Percentiles rank a stretch among this genome's conserved stretches.
Evolutionary conservation across 1,139 yeast genomes (phyloP).

Genomic region (Sugiyamaella grinbergsii): DNA sequence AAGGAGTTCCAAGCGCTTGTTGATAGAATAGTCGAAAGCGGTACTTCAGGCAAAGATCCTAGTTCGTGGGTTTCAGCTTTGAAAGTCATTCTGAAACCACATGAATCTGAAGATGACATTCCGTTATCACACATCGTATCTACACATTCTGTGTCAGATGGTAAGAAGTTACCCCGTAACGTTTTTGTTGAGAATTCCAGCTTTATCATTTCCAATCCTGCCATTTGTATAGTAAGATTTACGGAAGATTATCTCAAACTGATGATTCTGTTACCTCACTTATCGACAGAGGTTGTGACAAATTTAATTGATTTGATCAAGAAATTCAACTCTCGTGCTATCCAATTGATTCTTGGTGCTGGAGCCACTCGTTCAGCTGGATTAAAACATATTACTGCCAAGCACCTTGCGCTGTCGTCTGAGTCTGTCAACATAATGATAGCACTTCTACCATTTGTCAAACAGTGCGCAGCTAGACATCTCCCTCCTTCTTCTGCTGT

Average conservation of each 20-base stretch:
- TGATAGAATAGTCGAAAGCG: slow-evolving; percentile 57
- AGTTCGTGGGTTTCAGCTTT: slow-evolving; percentile 14
- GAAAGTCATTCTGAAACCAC: slow-evolving; percentile 9
- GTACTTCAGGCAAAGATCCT: slow-evolving; percentile 42
- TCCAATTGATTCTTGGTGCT: slow-evolving; percentile 69
- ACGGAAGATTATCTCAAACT: slow-evolving; percentile 55
- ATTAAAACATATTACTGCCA: slow-evolving; percentile 71
- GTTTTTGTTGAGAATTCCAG: slow-evolving; percentile 43
- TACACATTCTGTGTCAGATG: slow-evolving; percentile 3
- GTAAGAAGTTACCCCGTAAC: slow-evolving; percentile 34
- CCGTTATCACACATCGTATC: slow-evolving; percentile 7
- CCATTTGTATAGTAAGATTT: slow-evolving; percentile 43
- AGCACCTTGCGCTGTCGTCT: slow-evolving; percentile 68
- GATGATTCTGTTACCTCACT: slow-evolving; percentile 52
- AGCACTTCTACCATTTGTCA: slow-evolving; percentile 44
- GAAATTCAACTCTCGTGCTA: slow-evolving; percentile 56
- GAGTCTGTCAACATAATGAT: slow-evolving; percentile 55
- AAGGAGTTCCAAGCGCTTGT: slow-evolving; percentile 53
- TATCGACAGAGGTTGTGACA: slow-evolving; percentile 44
- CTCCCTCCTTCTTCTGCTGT: slow-evolving; percentile 23
- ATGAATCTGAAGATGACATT: slow-evolving; percentile 12
- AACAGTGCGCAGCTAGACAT: slow-evolving; percentile 38
- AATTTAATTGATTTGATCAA: slow-evolving; percentile 55
- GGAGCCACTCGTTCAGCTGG: slow-evolving; percentile 80
- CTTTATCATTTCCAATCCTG: slow-evolving; percentile 45